A percentile compares a stretch with the other conserved stretches of the same genome.
Conservation (phyloP, 2,329 filamentous ascomycete species). For the Ramularia endophylla region DNA sequence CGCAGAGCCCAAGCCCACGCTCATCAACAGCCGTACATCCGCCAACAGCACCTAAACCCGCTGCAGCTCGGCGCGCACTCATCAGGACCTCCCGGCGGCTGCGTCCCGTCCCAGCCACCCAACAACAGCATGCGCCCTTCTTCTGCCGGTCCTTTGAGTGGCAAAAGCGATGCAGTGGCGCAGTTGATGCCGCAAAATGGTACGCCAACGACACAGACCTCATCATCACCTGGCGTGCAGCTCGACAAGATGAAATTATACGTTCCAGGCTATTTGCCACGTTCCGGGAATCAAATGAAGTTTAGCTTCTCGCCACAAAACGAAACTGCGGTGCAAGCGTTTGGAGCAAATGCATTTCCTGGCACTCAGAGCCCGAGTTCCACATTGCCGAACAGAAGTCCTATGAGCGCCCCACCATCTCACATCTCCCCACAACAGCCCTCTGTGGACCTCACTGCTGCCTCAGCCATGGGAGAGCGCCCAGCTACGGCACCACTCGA, state of each 20-base stretch:
- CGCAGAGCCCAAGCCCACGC: constrained; percentile 18
- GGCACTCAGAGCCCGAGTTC: constrained; percentile 5
- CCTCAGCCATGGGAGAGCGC: too few relatives aligned
- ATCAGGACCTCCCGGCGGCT: constrained; percentile 5
- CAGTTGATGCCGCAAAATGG: constrained; percentile 2
- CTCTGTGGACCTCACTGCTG: too few relatives aligned
- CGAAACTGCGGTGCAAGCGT: constrained; percentile 16
- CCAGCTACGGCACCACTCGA: too few relatives aligned
- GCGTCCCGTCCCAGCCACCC: constrained; percentile 7
- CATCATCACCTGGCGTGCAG: constrained; percentile 1
- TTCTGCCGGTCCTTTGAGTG: background rate
- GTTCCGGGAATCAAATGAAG: constrained; percentile 25
- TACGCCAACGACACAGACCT: background rate
- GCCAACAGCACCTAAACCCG: constrained; percentile 21
- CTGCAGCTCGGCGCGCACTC: constrained; percentile 15
- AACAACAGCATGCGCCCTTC: background rate
- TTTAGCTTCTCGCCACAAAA: constrained; percentile 25
- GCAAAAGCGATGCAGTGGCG: background rate
- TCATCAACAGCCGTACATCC: constrained; percentile 16
- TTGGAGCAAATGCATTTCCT: constrained; percentile 21
- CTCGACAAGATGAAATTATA: constrained; percentile 21
- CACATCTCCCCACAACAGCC: background rate
- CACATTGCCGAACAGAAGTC: constrained; percentile 14
- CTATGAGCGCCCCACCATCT: constrained; percentile 14
- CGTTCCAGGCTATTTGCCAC: constrained; percentile 18